Percentiles rank a stretch among this genome's conserved stretches.
phyloP scores from a whole-genome alignment of 129 eudicot species.

The Arctium lappa region DNA sequence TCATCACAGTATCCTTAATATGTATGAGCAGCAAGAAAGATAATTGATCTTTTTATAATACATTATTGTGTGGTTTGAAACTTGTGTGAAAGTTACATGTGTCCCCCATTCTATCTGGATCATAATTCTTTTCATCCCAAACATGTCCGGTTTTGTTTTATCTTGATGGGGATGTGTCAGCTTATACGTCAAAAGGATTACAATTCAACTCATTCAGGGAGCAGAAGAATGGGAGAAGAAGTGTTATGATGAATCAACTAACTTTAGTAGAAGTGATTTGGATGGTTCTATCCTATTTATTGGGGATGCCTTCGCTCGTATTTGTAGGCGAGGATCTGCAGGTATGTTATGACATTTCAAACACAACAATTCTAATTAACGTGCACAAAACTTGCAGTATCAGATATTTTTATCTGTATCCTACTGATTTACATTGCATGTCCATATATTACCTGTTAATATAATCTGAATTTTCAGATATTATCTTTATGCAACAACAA shows the following conservation, averaged over 20 bases:
- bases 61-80: background rate
- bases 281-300: constrained; percentile 49
- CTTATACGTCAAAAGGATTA: constrained; percentile 61
- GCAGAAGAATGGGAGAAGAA: constrained; percentile 57
- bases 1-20: constrained; percentile 84
- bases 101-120: constrained; percentile 2
- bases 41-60: background rate
- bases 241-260: constrained; percentile 17
- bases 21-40: background rate
- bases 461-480: background rate
- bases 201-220: constrained; percentile 63
- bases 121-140: constrained; percentile 7
- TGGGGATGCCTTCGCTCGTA: constrained; percentile 80
- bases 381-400: constrained; percentile 5
- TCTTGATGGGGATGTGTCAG: constrained; percentile 51
- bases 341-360: constrained; percentile 43
- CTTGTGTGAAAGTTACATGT: background rate
- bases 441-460: background rate
- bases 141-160: constrained; percentile 25
- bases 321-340: constrained; percentile 86
- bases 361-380: background rate
- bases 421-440: background rate
- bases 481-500: background rate
- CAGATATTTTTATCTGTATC: background rate
- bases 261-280: constrained; percentile 20